Percentiles rank a stretch among this genome's conserved stretches.
phyloP scores from a whole-genome alignment of 139 green algal species.

The Chlorella sp. region DNA sequence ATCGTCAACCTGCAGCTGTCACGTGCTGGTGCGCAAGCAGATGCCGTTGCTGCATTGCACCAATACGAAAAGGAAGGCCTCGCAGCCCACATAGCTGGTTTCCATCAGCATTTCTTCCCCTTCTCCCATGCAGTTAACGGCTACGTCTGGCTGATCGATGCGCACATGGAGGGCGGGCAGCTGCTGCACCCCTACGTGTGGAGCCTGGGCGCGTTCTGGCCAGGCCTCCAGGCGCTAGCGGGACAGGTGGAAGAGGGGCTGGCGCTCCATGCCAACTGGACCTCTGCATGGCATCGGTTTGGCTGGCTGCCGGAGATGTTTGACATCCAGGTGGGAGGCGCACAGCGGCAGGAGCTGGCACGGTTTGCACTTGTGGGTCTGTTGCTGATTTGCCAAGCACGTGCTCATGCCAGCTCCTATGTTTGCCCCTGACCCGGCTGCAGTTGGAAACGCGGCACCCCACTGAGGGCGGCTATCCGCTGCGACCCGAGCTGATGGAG shows the following conservation, averaged over 20 bases:
- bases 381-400: neutral
- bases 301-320: conserved; percentile 87
- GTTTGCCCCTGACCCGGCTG: too few species aligned
- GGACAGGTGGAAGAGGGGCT: conserved; percentile 66
- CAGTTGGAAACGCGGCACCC: too few species aligned
- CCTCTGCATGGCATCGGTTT: conserved; percentile 67
- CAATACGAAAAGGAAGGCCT: too few species aligned
- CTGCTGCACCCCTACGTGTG: conserved; percentile 72
- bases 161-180: conserved; percentile 71
- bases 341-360: neutral
- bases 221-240: conserved; percentile 77
- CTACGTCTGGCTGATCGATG: conserved; percentile 59
- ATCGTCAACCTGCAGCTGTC: conserved; percentile 60
- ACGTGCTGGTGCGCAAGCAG: too few species aligned
- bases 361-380: neutral
- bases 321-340: conserved; percentile 26
- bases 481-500: conserved; percentile 93
- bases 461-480: conserved; percentile 61
- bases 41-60: too few species aligned
- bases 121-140: too few species aligned
- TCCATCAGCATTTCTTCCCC: too few species aligned
- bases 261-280: conserved; percentile 71
- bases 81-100: too few species aligned
- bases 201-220: conserved; percentile 86
- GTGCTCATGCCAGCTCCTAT: neutral